Evolutionary conservation across 805 yeast species (phyloP), one percentile per base, ranked within the genome.

Genomic region (Wickerhamomyces sydowiorum): DNA sequence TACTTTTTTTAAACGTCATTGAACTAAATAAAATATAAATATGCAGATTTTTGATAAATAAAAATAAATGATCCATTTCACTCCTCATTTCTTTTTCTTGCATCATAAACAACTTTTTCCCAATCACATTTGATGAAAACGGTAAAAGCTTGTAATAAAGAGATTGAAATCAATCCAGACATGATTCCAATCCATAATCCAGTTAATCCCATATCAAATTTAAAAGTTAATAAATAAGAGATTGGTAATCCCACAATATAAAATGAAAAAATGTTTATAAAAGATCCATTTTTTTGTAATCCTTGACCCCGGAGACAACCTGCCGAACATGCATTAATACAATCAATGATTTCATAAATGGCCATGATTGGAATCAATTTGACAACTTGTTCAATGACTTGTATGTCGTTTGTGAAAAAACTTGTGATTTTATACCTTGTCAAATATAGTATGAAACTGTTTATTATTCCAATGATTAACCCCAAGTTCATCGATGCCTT

Each of bases 281-380:
- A 67, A 10, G 93, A 84, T 0, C 96, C 96, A 33, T 86, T 69
- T 36, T 76, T 72, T 60, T 88, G 96, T 55, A 85, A 72, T 5
- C 96, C 95, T 62, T 86, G 95, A 18, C 95, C 95, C 47, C 96
- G 70, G 46, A 89, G 67, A 21, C 89, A 71, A 1, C 96, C 91
- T 3, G 93, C 95, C 13, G 80, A 72, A 7, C 85, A 76, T 3
- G 86, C 85, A 51, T 85, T 86, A 38, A 80, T 56, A 4, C 86
- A 72, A 59, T 89, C 96, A 39, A 78, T 72, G 30, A 84, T 56
- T 56, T 86, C 93, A 52, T 83, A 76, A 21, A 78, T 38, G 2
- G 87, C 87, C 22, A 82, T 78, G 32, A 83, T 60, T 0, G 82
- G 81, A 38, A 86, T 59, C 7, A 82, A 69, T n/a, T 56, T 50